Percentiles rank a stretch among this genome's conserved stretches.
These are phyloP conservation scores for Monosporascus sp. DNA, from an alignment of 2,329 filamentous ascomycete genomes.

Conservation along the genomic window DNA sequence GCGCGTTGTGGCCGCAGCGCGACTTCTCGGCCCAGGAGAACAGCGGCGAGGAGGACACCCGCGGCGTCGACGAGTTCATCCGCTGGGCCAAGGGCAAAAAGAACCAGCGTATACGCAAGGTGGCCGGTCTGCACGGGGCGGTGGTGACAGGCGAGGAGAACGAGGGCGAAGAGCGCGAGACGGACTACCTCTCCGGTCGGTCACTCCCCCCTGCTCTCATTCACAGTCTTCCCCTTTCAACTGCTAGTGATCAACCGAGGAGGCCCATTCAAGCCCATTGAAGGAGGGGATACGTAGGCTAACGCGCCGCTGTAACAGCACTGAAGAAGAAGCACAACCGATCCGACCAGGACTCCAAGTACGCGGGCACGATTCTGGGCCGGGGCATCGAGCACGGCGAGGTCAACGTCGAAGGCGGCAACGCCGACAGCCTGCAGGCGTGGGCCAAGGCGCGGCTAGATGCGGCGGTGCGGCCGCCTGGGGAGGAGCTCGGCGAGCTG, in stretches of 20 bases:
- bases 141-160: slow-evolving; percentile 38
- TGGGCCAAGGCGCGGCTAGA: slow-evolving; percentile 50
- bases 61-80: slow-evolving; percentile 73
- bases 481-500: not conserved
- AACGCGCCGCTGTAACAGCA: slow-evolving; percentile 35
- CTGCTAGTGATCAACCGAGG: too few species aligned
- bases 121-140: slow-evolving; percentile 62
- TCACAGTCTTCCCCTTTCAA: not conserved
- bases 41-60: slow-evolving; percentile 67
- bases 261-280: too few species aligned
- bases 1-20: slow-evolving; percentile 66
- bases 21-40: slow-evolving; percentile 65
- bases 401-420: slow-evolving; percentile 74
- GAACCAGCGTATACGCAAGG: slow-evolving; percentile 75
- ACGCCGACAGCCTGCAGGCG: slow-evolving; percentile 59
- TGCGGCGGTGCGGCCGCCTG: slow-evolving; percentile 22
- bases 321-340: slow-evolving; percentile 93
- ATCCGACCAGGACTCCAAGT: slow-evolving; percentile 80
- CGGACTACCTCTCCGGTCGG: slow-evolving; percentile 66
- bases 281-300: not conserved
- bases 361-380: slow-evolving; percentile 78
- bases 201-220: slow-evolving; percentile 7
- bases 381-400: slow-evolving; percentile 65
- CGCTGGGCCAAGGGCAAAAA: slow-evolving; percentile 70
- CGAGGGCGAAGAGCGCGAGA: slow-evolving; percentile 41